phyloP scores from a whole-genome alignment of 768 basidiomycete genomes.

The Leccinum truebloodii region DNA sequence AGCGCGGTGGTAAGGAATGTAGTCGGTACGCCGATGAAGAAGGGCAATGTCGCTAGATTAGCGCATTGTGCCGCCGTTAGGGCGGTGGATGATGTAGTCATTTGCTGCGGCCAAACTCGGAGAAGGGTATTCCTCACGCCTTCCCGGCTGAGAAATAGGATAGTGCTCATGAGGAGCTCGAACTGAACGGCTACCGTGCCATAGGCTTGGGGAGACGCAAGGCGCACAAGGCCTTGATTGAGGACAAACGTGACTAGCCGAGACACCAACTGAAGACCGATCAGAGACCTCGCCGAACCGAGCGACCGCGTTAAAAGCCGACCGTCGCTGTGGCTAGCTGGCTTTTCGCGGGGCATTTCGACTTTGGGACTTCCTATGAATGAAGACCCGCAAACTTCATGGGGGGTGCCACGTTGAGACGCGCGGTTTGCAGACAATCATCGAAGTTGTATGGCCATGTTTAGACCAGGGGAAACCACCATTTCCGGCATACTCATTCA shows the following conservation, averaged over 20 bases:
- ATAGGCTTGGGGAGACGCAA: slow-evolving; percentile 82
- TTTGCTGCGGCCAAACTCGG: slow-evolving; percentile 43
- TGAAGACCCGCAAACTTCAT: slow-evolving; percentile 7
- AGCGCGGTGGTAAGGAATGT: slow-evolving; percentile 50
- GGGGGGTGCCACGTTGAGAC: neutral
- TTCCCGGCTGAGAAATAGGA: slow-evolving; percentile 92
- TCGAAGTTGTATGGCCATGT: slow-evolving; percentile 18
- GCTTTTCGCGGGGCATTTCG: slow-evolving; percentile 9
- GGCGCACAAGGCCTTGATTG: slow-evolving; percentile 84
- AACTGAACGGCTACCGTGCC: slow-evolving; percentile 94
- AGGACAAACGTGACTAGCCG: slow-evolving; percentile 84
- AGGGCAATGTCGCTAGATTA: slow-evolving; percentile 64
- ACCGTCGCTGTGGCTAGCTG: slow-evolving; percentile 5
- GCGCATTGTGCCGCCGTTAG: slow-evolving; percentile 23
- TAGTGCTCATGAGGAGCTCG: slow-evolving; percentile 86
- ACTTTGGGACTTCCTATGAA: slow-evolving; percentile 8
- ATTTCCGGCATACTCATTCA: neutral
- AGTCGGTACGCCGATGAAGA: slow-evolving; percentile 67
- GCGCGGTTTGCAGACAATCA: neutral
- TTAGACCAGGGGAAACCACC: neutral
- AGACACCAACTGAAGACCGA: slow-evolving; percentile 84
- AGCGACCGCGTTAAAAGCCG: slow-evolving; percentile 34
- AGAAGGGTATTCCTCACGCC: slow-evolving; percentile 86
- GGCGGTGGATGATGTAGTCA: neutral
- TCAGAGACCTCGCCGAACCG: slow-evolving; percentile 59